Evolutionary conservation across 2,329 filamentous ascomycete species (phyloP).

Genomic region (Gliomastix tumulicola): DNA sequence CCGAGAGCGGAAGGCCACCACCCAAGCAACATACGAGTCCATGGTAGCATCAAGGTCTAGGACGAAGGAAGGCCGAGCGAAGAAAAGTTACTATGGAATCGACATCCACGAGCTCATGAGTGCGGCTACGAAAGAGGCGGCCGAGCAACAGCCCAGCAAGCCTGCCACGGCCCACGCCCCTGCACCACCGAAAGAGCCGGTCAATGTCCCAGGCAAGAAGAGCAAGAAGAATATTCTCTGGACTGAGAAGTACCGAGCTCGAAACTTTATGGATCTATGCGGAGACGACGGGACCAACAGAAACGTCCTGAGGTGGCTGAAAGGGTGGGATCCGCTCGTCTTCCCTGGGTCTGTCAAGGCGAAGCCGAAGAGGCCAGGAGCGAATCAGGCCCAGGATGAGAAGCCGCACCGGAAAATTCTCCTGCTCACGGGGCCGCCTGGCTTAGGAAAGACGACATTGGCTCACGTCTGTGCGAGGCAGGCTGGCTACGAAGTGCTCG

Average conservation of each 20-base stretch:
- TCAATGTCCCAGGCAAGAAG: conserved; percentile 21
- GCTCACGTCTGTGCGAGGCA: conserved; percentile 94
- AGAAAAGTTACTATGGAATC: conserved; percentile 81
- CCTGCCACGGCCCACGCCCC: no score
- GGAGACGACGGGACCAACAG: conserved; percentile 93
- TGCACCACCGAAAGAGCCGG: conserved; percentile 22
- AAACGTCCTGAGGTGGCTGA: conserved; percentile 85
- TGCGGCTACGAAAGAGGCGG: conserved; percentile 55
- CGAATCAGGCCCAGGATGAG: conserved; percentile 51
- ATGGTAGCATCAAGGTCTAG: conserved; percentile 62
- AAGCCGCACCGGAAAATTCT: conserved; percentile 80
- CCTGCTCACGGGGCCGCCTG: conserved; percentile 84
- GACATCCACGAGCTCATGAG: conserved; percentile 81
- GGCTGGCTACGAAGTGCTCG: conserved; percentile 91
- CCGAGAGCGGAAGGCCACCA: conserved; percentile 40
- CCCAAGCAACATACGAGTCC: conserved; percentile 52
- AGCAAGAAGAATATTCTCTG: conserved; percentile 60
- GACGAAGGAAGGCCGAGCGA: conserved; percentile 60
- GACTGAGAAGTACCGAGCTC: conserved; percentile 96
- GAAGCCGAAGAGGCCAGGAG: conserved; percentile 40
- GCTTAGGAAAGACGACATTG: conserved; percentile 90
- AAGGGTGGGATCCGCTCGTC: conserved; percentile 87
- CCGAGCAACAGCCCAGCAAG: conserved; percentile 23
- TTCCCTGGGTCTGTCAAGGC: conserved; percentile 69
- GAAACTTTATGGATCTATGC: conserved; percentile 85